Conservation (phyloP, 1,284 basidiomycete genomes). For the Cryptococcus amylolentus region DNA sequence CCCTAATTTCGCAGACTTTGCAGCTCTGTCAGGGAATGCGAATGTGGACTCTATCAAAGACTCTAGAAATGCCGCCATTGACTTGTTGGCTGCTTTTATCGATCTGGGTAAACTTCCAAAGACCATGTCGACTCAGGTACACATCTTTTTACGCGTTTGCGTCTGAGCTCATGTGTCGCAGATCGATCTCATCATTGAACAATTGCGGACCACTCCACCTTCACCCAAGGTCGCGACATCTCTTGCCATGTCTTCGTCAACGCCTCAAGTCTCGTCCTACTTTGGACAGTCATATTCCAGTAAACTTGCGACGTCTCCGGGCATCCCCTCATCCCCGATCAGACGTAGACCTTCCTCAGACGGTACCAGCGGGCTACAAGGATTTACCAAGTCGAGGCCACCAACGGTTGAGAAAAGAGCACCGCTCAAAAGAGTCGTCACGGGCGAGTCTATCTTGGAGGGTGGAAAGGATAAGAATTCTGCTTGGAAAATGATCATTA, state of each 20-base stretch:
- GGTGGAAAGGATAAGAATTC: constrained; percentile 49
- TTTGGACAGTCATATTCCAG: constrained; percentile 27
- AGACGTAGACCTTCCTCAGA: constrained; percentile 32
- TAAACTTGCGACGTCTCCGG: constrained; percentile 26
- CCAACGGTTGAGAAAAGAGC: constrained; percentile 24
- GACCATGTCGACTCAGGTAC: constrained; percentile 32
- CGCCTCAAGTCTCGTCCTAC: constrained; percentile 28
- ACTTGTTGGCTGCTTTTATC: constrained; percentile 29
- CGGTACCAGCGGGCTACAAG: constrained; percentile 8
- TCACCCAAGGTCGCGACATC: constrained; percentile 20
- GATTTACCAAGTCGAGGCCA: constrained; percentile 16
- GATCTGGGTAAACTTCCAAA: constrained; percentile 34
- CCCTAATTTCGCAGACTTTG: constrained; percentile 45
- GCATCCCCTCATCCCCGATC: constrained; percentile 7
- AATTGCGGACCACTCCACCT: constrained; percentile 23
- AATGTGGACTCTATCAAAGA: constrained; percentile 18
- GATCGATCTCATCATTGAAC: constrained; percentile 41
- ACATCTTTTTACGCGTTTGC: neutral
- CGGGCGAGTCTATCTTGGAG: constrained; percentile 42
- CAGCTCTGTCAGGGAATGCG: constrained; percentile 29
- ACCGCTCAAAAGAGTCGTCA: constrained; percentile 41
- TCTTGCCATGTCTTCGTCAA: constrained; percentile 20
- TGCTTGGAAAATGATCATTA: constrained; percentile 49
- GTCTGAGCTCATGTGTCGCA: constrained; percentile 5
- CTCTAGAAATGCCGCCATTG: constrained; percentile 26